phyloP scores from a whole-genome alignment of 306 rosid species.

The Morella rubra region DNA sequence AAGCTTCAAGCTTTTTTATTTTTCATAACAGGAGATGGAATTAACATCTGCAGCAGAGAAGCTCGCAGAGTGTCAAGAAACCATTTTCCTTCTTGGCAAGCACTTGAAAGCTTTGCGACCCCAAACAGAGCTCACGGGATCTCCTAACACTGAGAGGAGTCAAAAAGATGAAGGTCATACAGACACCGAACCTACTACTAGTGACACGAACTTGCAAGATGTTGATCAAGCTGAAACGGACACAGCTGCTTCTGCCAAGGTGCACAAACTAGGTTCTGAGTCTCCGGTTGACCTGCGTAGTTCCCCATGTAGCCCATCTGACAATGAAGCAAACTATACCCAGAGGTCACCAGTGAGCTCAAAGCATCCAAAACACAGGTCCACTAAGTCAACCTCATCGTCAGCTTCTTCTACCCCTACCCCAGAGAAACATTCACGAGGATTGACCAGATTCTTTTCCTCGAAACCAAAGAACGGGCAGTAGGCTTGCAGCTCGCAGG shows the following conservation, averaged over 20 bases:
- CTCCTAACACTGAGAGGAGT: constrained; percentile 49
- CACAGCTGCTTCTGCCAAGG: constrained; percentile 37
- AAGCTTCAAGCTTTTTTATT: constrained; percentile 16
- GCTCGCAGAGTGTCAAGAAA: constrained; percentile 98
- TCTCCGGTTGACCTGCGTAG: constrained; percentile 54
- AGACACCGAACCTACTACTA: constrained; percentile 52
- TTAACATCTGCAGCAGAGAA: constrained; percentile 86
- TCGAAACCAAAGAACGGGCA: constrained; percentile 68
- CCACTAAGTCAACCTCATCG: constrained; percentile 76
- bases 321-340: constrained; percentile 48
- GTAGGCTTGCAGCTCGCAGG: constrained; percentile 49
- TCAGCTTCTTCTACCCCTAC: constrained; percentile 69
- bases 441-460: constrained; percentile 94
- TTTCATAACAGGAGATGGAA: constrained; percentile 70
- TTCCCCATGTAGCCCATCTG: constrained; percentile 58
- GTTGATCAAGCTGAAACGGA: constrained; percentile 52
- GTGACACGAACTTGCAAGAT: constrained; percentile 48
- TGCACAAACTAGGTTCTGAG: constrained; percentile 47
- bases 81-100: constrained; percentile 89
- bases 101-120: constrained; percentile 83
- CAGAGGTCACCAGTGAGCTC: constrained; percentile 53
- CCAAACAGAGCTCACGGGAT: constrained; percentile 55
- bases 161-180: constrained; percentile 47
- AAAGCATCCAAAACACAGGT: constrained; percentile 56
- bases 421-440: constrained; percentile 83